Evolutionary conservation across 257 asterid genomes (phyloP), one percentile per base, ranked within the genome.

Genomic region (Perilla frutescens): DNA sequence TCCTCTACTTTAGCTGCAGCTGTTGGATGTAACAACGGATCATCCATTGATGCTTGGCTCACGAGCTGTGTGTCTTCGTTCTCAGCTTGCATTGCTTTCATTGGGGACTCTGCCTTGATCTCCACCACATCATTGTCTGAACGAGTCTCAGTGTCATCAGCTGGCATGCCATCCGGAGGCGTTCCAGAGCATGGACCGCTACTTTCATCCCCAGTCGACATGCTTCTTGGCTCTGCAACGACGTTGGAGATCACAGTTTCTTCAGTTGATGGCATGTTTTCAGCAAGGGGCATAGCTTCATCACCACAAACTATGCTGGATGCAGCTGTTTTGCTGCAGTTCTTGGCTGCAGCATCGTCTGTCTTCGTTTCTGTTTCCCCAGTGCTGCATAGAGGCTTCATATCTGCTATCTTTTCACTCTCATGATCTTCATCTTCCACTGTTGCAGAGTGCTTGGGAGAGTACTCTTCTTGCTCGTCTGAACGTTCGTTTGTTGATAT

Each of bases 1-100:
- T 77, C 91, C 36, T 79, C 82, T 1, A 54, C 71, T 29, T 73
- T 62, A 59, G 71, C 63, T 56, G 86, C 84, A 59, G 79, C 77
- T 37, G 73, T 58, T 7, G 71, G 61, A 32, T 68, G 80, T 4
- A 77, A 63, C 60, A 77, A 58, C 6, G 79, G 57, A 12, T 75
- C 80, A 47, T 76, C 72, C 39, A 45, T 51, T 10, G 76, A 66
- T 62, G 71, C 71, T 74, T 58, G 64, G 55, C 77, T 81, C 51
- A 31, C 68, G 5, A 48, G 76, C 67, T 69, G 75, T 14, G 3
- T 62, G 15, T 51, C 83, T 7, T 76, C 84, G 55, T 78, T 81
- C 84, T 78, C 85, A 7, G 54, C 39, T 76, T 66, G 74, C 55
- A 39, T 57, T 0, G 54, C 5, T 29, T 71, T 58, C 26, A 12